Evolutionary conservation across 148 eudicot genomes (phyloP).

Genomic region (Vaccinium myrtillus): DNA sequence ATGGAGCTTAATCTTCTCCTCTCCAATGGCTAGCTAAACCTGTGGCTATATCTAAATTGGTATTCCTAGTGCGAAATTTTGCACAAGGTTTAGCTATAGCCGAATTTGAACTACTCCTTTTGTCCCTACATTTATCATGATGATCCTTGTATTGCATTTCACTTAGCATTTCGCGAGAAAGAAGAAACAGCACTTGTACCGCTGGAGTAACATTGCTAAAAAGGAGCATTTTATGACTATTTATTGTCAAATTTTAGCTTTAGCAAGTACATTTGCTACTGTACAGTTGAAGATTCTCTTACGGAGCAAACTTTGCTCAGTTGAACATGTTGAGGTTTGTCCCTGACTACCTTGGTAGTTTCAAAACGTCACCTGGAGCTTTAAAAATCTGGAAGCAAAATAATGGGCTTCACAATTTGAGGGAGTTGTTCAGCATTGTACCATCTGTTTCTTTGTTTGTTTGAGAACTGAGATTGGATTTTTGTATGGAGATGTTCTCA

Average conservation of each 20-base stretch:
- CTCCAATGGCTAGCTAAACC: background rate
- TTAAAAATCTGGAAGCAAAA: background rate
- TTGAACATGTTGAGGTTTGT: background rate
- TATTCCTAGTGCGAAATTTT: background rate
- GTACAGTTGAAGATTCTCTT: background rate
- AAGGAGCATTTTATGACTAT: background rate
- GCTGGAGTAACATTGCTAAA: background rate
- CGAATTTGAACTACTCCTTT: background rate
- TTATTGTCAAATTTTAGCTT: background rate
- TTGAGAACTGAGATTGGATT: background rate
- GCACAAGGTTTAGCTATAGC: background rate
- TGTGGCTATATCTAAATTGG: background rate
- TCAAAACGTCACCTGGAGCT: background rate
- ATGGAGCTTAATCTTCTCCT: background rate
- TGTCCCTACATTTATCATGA: background rate
- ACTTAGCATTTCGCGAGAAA: background rate
- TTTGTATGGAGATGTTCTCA: background rate
- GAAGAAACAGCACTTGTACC: background rate
- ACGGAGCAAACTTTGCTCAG: background rate
- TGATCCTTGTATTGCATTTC: background rate
- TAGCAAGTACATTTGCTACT: background rate
- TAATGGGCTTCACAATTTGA: background rate
- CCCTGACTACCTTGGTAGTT: background rate
- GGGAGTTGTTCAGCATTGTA: background rate
- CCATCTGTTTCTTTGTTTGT: background rate